Evolutionary conservation across 305 asterid species (phyloP), one percentile per base, ranked within the genome.

Genomic region (Fraxinus xanthoxyloides): DNA sequence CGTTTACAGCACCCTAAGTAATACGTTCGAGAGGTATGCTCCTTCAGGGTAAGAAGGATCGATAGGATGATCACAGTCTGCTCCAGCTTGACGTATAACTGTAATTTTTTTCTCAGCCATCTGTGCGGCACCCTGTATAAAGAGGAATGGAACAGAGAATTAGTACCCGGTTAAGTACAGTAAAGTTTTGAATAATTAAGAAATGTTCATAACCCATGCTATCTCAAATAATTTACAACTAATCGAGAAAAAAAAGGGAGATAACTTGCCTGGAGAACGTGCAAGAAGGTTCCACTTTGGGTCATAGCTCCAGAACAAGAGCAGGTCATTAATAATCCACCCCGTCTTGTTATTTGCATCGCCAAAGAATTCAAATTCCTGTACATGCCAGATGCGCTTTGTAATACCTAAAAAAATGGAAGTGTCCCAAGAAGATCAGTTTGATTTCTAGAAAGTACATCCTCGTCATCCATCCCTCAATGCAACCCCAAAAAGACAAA

Each of bases 301-400:
- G 99, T 93, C 95, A 96, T 90, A 19, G 99, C 99, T 72, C 99
- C 99, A 79, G 99, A 96, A 87, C 98, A 96, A 0, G 99, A 94
- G 90, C 99, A 96, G 28, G 98, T 96, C 99, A 96, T 96, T 72
- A 96, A 86, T 74, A 94, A 85, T 76, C 99, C 99, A 78, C 98
- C 97, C 65, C 86, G 89, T 88, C 83, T 90, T 74, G 98, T 93
- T 85, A 94, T 40, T 90, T 87, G 92, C 98, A 96, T 93, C 13
- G 98, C 99, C 86, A 96, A 85, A 82, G 97, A 89, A 85, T 96
- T 96, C 84, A 96, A 86, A 83, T 92, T 96, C 90, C 98, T 88
- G 81, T 93, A 96, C 99, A 96, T 96, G 79, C 99, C 99, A 78
- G 94, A 86, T 69, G 99, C 98, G 72, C 87, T 93, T 82, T 96